phyloP scores from a whole-genome alignment of 805 yeast genomes.

The Cyberlindnera xishuangbannaensis region DNA sequence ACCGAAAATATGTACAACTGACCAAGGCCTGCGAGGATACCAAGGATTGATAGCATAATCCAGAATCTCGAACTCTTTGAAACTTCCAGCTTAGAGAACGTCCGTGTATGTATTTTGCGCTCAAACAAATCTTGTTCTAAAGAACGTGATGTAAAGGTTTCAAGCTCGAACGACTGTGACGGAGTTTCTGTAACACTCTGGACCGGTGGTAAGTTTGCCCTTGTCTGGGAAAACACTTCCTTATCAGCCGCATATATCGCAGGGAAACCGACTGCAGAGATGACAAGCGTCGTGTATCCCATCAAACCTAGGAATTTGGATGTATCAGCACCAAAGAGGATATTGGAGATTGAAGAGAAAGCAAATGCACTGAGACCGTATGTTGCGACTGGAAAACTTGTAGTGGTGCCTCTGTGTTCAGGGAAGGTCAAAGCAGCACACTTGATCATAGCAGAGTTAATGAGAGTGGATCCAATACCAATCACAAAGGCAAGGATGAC shows the following conservation, averaged over 20 bases:
- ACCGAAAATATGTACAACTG: conserved; percentile 72
- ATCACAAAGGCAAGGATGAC: conserved; percentile 45
- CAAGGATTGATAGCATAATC: conserved; percentile 42
- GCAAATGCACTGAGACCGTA: conserved; percentile 72
- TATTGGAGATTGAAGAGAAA: conserved; percentile 50
- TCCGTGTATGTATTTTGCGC: background rate
- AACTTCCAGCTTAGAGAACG: conserved; percentile 15
- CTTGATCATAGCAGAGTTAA: conserved; percentile 60
- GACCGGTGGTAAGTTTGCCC: no score
- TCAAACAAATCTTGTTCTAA: background rate
- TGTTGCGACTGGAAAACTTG: conserved; percentile 67
- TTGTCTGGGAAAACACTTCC: background rate
- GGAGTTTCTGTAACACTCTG: conserved; percentile 5
- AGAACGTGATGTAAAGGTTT: conserved; percentile 4
- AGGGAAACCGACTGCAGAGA: conserved; percentile 42
- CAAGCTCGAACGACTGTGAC: conserved; percentile 16
- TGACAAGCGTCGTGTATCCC: conserved; percentile 35
- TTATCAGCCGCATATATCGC: conserved; percentile 29
- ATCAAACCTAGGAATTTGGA: conserved; percentile 39
- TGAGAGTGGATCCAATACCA: conserved; percentile 67
- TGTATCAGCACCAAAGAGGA: conserved; percentile 53
- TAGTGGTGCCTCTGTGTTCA: conserved; percentile 62
- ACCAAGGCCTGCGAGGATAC: conserved; percentile 59
- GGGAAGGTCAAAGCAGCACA: conserved; percentile 73
- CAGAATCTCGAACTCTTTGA: conserved; percentile 37